A percentile compares a stretch with the other conserved stretches of the same genome.
Evolutionary conservation across 2,329 filamentous ascomycete species (phyloP).

Genomic region (Fusarium devonianum): DNA sequence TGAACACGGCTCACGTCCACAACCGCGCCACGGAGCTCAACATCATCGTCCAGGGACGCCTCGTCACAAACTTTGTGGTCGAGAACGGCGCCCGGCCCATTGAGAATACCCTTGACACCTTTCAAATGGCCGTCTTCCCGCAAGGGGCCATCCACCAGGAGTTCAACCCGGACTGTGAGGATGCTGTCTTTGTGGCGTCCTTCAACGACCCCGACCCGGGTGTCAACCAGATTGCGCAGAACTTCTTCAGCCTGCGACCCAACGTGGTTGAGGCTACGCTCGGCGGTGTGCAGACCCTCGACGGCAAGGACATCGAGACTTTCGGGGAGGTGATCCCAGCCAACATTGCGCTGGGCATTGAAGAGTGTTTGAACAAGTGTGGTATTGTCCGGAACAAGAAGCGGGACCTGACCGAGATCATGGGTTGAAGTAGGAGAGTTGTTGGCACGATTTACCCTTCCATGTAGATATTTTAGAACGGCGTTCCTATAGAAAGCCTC

Average conservation of each 20-base stretch:
- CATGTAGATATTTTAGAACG: too few relatives aligned
- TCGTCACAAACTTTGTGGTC: conserved; percentile 54
- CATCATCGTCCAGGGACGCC: conserved; percentile 53
- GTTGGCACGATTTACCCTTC: too few relatives aligned
- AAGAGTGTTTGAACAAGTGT: conserved; percentile 59
- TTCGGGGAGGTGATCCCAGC: conserved; percentile 53
- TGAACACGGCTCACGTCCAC: conserved; percentile 60
- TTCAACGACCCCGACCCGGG: conserved; percentile 57
- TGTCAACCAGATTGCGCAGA: conserved; percentile 55
- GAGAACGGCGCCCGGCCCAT: conserved; percentile 53
- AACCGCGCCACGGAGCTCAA: conserved; percentile 58
- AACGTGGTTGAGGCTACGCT: conserved; percentile 51
- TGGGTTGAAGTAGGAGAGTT: conserved; percentile 1
- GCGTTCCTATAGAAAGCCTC: too few relatives aligned
- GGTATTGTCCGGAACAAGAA: conserved; percentile 49
- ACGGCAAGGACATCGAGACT: conserved; percentile 50
- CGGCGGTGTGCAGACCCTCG: conserved; percentile 46
- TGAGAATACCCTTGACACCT: conserved; percentile 48
- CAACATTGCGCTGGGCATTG: conserved; percentile 60
- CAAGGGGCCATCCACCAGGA: conserved; percentile 59
- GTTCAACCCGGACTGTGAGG: conserved; percentile 59
- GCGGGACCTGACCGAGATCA: conserved; percentile 21
- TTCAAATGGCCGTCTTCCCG: conserved; percentile 58
- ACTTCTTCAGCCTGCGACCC: conserved; percentile 52
- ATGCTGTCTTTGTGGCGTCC: conserved; percentile 56